Conservation (phyloP, 768 basidiomycete species). For the Arthromyces matolae region DNA sequence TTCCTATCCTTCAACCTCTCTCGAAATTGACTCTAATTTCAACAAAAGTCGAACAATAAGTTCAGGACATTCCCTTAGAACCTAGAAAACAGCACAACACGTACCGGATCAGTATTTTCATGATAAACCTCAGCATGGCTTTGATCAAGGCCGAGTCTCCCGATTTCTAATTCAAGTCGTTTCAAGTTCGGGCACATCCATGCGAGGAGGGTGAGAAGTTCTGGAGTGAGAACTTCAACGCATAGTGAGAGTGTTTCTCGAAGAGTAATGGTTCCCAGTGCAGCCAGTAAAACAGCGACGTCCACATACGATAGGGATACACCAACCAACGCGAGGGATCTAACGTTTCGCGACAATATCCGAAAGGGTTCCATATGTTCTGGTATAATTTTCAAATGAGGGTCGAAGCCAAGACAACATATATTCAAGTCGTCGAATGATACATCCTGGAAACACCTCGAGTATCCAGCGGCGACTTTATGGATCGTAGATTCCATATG, state of each 20-base stretch:
- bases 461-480: neutral
- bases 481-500: too few species aligned
- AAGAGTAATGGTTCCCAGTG: slow-evolving; percentile 18
- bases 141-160: too few species aligned
- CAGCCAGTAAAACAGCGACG: slow-evolving; percentile 14
- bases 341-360: slow-evolving; percentile 5
- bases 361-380: neutral
- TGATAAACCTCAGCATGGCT: neutral
- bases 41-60: neutral
- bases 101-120: neutral
- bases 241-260: slow-evolving; percentile 21
- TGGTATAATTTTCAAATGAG: neutral
- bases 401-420: neutral
- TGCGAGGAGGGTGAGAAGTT: slow-evolving; percentile 23
- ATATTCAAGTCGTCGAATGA: neutral
- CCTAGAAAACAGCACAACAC: neutral
- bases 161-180: slow-evolving; percentile 18
- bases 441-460: slow-evolving; percentile 10
- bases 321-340: slow-evolving; percentile 20
- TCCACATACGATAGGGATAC: slow-evolving; percentile 18
- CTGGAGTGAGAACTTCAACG: slow-evolving; percentile 15
- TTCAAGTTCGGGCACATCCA: slow-evolving; percentile 20
- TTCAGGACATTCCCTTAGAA: neutral
- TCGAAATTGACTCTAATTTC: neutral
- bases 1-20: slow-evolving; percentile 14